These are phyloP conservation scores for Xanthoconium stramineum DNA, from an alignment of 768 basidiomycete genomes.

Conservation along the genomic window DNA sequence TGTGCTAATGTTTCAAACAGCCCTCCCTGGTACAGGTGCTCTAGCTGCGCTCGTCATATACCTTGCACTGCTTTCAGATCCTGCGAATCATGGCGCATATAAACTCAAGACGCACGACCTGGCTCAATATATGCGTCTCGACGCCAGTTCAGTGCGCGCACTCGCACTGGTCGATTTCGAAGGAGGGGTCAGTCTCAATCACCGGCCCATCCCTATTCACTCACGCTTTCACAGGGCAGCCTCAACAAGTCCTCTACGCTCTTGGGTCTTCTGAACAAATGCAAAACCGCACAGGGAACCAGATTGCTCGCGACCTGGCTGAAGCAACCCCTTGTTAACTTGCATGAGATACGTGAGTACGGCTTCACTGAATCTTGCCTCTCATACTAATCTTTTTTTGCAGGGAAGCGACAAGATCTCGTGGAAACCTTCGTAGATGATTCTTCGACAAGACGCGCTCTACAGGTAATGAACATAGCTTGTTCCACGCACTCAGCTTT, in stretches of 20 bases:
- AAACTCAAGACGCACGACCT: conserved; percentile 85
- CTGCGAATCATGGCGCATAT: conserved; percentile 77
- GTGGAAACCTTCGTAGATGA: conserved; percentile 87
- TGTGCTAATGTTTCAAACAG: conserved; percentile 36
- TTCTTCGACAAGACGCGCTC: conserved; percentile 58
- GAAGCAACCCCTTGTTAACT: conserved; percentile 91
- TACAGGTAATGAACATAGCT: conserved; percentile 56
- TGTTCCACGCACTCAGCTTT: background rate
- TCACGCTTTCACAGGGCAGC: conserved; percentile 40
- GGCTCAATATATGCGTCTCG: conserved; percentile 91
- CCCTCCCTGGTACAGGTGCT: conserved; percentile 72
- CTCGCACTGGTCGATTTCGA: conserved; percentile 79
- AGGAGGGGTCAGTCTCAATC: conserved; percentile 32
- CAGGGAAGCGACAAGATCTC: conserved; percentile 83
- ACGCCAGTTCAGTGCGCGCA: conserved; percentile 91
- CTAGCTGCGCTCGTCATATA: conserved; percentile 81
- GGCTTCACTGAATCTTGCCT: background rate
- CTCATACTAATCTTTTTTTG: background rate
- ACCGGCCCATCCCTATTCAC: background rate
- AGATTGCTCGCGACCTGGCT: conserved; percentile 88
- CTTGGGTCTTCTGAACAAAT: conserved; percentile 87
- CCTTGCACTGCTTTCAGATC: conserved; percentile 73
- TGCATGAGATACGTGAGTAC: conserved; percentile 84
- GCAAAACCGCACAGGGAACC: conserved; percentile 94
- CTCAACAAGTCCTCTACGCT: conserved; percentile 81